These are phyloP conservation scores for Saccharomycopsis sp. DNA, from an alignment of 805 yeast genomes.

Conservation along the genomic window DNA sequence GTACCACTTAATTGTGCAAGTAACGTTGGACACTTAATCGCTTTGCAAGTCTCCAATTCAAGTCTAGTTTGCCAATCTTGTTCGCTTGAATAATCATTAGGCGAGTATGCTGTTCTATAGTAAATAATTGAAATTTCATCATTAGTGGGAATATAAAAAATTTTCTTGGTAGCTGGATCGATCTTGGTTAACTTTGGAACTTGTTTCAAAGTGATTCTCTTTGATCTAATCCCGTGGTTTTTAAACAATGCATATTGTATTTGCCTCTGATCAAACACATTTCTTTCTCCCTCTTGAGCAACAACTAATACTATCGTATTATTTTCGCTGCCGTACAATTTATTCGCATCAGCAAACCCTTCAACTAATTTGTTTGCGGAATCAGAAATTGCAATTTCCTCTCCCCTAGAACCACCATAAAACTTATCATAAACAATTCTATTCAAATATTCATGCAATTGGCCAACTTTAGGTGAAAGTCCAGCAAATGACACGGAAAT, in stretches of 20 bases:
- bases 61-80: slow-evolving; percentile 74
- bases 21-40: slow-evolving; percentile 88
- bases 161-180: slow-evolving; percentile 35
- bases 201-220: slow-evolving; percentile 62
- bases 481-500: slow-evolving; percentile 96
- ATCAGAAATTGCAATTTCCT: slow-evolving; percentile 60
- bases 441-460: slow-evolving; percentile 64
- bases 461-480: slow-evolving; percentile 70
- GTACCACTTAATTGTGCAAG: slow-evolving; percentile 89
- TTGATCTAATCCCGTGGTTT: slow-evolving; percentile 49
- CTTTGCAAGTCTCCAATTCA: slow-evolving; percentile 61
- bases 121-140: slow-evolving; percentile 84
- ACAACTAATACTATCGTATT: slow-evolving; percentile 62
- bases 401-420: slow-evolving; percentile 46
- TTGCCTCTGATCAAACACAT: slow-evolving; percentile 85
- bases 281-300: slow-evolving; percentile 80
- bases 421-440: too few relatives aligned
- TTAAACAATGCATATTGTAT: slow-evolving; percentile 64
- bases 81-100: slow-evolving; percentile 63
- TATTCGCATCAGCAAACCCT: slow-evolving; percentile 64
- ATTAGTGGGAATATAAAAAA: slow-evolving; percentile 46
- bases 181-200: slow-evolving; percentile 39
- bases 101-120: slow-evolving; percentile 85
- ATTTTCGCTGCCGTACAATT: slow-evolving; percentile 35
- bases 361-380: slow-evolving; percentile 54